These are phyloP conservation scores for Geotrichum europaeum DNA, from an alignment of 1,139 yeast genomes.

Conservation along the genomic window DNA sequence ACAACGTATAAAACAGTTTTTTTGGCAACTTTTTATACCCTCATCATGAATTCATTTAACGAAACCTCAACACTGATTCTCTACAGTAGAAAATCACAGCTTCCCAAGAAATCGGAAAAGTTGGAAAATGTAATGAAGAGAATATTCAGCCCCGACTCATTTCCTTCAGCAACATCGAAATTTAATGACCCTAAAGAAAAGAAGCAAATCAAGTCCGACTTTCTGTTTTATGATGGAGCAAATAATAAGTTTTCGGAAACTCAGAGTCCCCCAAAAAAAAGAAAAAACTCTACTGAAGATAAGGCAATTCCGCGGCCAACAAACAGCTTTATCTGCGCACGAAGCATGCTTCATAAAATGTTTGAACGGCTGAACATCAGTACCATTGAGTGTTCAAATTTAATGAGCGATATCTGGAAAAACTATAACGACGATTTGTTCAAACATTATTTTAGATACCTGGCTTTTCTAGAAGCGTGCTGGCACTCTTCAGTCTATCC, in stretches of 20 bases:
- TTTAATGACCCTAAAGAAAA: conserved; percentile 7
- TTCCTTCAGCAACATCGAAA: conserved; percentile 5
- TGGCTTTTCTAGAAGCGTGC: conserved; percentile 10
- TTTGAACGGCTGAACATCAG: conserved; percentile 5
- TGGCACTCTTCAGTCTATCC: conserved; percentile 12
- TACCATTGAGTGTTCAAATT: conserved; percentile 11
- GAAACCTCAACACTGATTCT: conserved; percentile 2
- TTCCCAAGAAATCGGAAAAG: conserved; percentile 4
- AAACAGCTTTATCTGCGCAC: conserved; percentile 12
- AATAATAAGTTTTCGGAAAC: conserved; percentile 11
- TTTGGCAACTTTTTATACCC: background rate
- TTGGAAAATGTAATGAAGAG: background rate
- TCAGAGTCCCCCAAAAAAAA: background rate
- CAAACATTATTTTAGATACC: conserved; percentile 7
- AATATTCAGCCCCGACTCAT: conserved; percentile 7
- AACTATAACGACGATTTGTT: conserved; percentile 4
- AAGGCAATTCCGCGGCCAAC: conserved; percentile 8
- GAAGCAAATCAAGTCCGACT: conserved; percentile 4
- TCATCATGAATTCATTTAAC: background rate
- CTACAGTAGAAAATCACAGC: background rate
- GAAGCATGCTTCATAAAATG: conserved; percentile 9
- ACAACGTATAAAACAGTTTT: background rate
- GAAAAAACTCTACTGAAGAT: background rate
- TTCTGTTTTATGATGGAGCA: conserved; percentile 10
- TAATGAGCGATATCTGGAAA: conserved; percentile 12